Evolutionary conservation across 2,329 filamentous ascomycete species (phyloP).

Genomic region (Hymenoscyphus albidus): DNA sequence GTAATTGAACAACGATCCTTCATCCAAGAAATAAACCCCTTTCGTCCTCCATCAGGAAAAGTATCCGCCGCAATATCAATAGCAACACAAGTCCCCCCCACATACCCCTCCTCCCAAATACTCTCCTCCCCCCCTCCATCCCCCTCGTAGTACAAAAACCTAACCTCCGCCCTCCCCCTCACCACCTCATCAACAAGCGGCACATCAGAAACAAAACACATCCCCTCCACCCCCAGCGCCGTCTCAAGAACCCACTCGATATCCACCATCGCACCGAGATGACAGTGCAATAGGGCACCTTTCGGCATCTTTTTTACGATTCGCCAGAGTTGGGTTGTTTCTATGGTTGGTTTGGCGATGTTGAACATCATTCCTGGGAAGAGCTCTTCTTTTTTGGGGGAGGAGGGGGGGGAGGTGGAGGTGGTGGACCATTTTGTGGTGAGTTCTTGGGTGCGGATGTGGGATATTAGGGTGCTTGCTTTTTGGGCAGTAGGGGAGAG

Average conservation of each 20-base stretch:
- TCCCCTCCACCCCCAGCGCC: constrained; percentile 66
- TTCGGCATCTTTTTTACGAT: constrained; percentile 85
- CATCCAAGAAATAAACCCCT: constrained; percentile 72
- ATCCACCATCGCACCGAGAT: constrained; percentile 84
- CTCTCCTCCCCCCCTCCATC: constrained; percentile 33
- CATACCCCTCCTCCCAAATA: constrained; percentile 64
- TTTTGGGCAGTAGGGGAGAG: constrained; percentile 72
- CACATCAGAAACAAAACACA: constrained; percentile 60
- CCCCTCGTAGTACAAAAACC: constrained; percentile 50
- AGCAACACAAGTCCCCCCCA: constrained; percentile 31
- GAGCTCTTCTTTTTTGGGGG: constrained; percentile 58
- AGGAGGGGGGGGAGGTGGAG: constrained; percentile 63
- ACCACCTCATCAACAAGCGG: constrained; percentile 49
- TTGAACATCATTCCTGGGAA: constrained; percentile 90
- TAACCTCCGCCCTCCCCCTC: constrained; percentile 50
- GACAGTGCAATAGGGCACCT: constrained; percentile 78
- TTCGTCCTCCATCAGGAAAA: constrained; percentile 59
- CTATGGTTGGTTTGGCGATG: constrained; percentile 74
- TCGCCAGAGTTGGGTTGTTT: constrained; percentile 74
- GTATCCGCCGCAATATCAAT: constrained; percentile 64
- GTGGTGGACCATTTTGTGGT: constrained; percentile 69
- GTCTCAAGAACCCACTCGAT: constrained; percentile 71
- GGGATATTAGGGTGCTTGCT: constrained; percentile 72
- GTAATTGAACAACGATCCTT: constrained; percentile 67
- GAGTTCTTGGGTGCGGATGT: constrained; percentile 72